Evolutionary conservation across 768 basidiomycete genomes (phyloP), one percentile per base, ranked within the genome.

Genomic region (Suillus americanus): DNA sequence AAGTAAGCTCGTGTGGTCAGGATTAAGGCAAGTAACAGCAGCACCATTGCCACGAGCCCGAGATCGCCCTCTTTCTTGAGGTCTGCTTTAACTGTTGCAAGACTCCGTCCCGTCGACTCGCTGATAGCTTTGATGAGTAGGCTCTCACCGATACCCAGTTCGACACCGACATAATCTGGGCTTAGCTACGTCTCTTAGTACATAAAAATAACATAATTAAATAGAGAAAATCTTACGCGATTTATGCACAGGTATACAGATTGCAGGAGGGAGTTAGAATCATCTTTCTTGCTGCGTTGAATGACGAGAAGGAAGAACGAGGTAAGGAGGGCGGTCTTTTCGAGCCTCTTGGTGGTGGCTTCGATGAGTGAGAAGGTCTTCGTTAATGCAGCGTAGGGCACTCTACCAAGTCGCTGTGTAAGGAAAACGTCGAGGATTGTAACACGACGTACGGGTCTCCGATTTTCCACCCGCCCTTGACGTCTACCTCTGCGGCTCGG

Each of bases 191-290:
- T 35, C 38, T 20, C 40, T 59, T 20, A 59, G 67, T 62, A 45
- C 55, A 54, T 25, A 66, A 60, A 64, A 46, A 23, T 4, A 18
- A 4, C 33, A 55, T 28, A 16, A 33, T 1, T 8, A 23, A 10
- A 45, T 50, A 28, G 43, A 14, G 37, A 56, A 54, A 14, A 59
- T 18, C 28, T 61, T 74, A 98, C 95, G 65, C 95, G 82, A 73
- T 99, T 99, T 73, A 99, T 98, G 74, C 97, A 99, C 2, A 99
- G 83, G 72, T 99, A 99, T 2, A 99, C 90, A 1, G 89, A 87
- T 71, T 95, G 92, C 6, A 98, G 83, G 38, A 99, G 83, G 8
- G 91, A 88, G 28, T 87, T 83, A 5, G 82, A 81, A 65, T 95
- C 92, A 43, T 85, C 89, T 61, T 88, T 82, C 18, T 88, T 89